Evolutionary conservation across 2,329 filamentous ascomycete genomes (phyloP).

Genomic region (Pseudovirgaria hyperparasitica): DNA sequence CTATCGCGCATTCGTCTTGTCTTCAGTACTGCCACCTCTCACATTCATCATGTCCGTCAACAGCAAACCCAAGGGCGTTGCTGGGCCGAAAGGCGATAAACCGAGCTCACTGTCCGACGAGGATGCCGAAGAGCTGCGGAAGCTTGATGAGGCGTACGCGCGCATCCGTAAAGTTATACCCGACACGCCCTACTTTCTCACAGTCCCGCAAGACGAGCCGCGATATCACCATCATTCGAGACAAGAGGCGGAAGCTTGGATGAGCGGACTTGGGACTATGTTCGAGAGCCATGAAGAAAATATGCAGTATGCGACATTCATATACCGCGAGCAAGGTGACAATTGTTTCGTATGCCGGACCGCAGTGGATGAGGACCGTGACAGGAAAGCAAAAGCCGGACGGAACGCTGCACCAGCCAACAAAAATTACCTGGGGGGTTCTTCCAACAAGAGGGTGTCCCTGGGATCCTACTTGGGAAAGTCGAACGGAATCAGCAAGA

Average conservation of each 20-base stretch:
- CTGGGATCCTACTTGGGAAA: conserved; percentile 1
- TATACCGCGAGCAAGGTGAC: conserved; percentile 44
- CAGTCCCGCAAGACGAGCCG: conserved; percentile 32
- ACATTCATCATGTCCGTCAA: conserved; percentile 15
- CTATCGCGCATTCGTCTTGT: not conserved
- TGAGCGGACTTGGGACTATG: conserved; percentile 32
- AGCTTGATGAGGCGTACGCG: conserved; percentile 27
- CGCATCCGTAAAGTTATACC: conserved; percentile 30
- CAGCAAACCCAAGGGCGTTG: conserved; percentile 11
- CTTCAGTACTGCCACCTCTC: not conserved
- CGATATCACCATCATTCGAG: conserved; percentile 29
- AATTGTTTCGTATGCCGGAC: conserved; percentile 34
- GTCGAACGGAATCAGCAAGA: conserved; percentile 1
- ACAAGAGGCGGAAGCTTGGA: conserved; percentile 29
- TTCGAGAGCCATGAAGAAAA: conserved; percentile 44
- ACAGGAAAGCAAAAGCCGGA: conserved; percentile 26
- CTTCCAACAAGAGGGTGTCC: not conserved
- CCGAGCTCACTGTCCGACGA: conserved; percentile 13
- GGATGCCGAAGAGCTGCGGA: conserved; percentile 24
- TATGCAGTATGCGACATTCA: conserved; percentile 50
- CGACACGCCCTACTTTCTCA: conserved; percentile 33
- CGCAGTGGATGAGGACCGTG: conserved; percentile 40
- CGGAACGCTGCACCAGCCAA: conserved; percentile 8
- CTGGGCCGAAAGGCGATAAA: conserved; percentile 14
- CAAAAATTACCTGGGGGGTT: conserved; percentile 1